Conservation (phyloP, 139 green algal genomes). For the Coelastrella sp. region DNA sequence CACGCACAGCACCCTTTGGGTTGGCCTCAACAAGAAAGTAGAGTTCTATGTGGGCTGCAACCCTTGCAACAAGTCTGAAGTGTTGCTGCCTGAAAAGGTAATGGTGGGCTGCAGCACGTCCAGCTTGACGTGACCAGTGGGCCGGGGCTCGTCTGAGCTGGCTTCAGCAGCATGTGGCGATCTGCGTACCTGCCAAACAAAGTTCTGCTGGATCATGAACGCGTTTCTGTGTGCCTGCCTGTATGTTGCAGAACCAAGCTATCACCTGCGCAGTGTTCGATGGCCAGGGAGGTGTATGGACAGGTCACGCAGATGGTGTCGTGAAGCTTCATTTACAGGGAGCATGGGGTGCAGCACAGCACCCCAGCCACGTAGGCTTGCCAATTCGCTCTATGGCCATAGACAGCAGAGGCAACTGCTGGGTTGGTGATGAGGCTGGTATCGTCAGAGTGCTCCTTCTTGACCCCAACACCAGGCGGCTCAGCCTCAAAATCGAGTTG, state of each 20-base stretch:
- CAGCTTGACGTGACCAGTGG: neutral
- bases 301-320: constrained; percentile 19
- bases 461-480: constrained; percentile 1
- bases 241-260: neutral
- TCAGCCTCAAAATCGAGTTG: neutral
- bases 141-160: neutral
- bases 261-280: neutral
- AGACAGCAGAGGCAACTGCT: constrained; percentile 24
- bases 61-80: neutral
- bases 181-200: too few relatives aligned
- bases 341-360: neutral
- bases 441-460: constrained; percentile 7
- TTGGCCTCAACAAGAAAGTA: constrained; percentile 17
- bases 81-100: neutral
- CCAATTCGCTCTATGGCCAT: constrained; percentile 7
- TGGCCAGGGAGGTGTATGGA: neutral
- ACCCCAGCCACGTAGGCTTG: neutral
- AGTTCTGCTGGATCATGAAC: neutral
- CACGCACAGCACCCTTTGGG: neutral
- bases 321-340: neutral
- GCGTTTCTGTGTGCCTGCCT: neutral
- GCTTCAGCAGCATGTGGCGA: neutral
- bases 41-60: constrained; percentile 32
- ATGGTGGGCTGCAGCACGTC: neutral
- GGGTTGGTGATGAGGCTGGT: constrained; percentile 42